Evolutionary conservation across 2,329 filamentous ascomycete genomes (phyloP).

Genomic region (Chaetomium sp.): DNA sequence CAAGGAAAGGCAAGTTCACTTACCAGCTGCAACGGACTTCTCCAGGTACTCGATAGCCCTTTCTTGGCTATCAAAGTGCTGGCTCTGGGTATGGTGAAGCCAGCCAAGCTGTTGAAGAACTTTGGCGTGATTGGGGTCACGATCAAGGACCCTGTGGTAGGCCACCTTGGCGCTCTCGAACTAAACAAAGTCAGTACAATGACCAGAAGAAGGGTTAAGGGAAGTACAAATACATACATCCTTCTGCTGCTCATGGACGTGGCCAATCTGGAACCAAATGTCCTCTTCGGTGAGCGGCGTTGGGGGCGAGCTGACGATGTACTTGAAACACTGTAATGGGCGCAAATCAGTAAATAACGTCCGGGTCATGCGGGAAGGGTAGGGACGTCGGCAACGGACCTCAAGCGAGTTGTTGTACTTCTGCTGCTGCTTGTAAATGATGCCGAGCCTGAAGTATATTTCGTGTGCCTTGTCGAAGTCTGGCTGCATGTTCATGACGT

Average conservation of each 20-base stretch:
- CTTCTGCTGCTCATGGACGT: conserved; percentile 98
- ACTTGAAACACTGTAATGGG: conserved; percentile 78
- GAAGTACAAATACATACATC: conserved; percentile 58
- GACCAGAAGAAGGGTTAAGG: background rate
- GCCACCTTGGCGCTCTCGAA: conserved; percentile 90
- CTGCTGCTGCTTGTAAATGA: conserved; percentile 98
- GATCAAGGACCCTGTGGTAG: conserved; percentile 87
- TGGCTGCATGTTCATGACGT: conserved; percentile 98
- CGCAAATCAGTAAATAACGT: conserved; percentile 24
- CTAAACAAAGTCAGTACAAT: conserved; percentile 39
- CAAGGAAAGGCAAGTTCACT: conserved; percentile 29
- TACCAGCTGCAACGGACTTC: conserved; percentile 90
- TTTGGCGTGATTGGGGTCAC: conserved; percentile 94
- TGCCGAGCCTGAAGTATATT: conserved; percentile 97
- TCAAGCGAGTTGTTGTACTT: conserved; percentile 91
- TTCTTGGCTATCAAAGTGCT: conserved; percentile 84
- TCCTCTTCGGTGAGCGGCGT: conserved; percentile 92
- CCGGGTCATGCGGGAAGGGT: background rate
- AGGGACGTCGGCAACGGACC: conserved; percentile 43
- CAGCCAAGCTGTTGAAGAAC: conserved; percentile 96
- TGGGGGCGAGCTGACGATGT: conserved; percentile 89
- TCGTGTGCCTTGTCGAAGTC: conserved; percentile 98
- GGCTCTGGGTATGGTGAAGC: conserved; percentile 95
- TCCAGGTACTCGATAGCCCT: conserved; percentile 95
- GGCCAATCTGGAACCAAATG: conserved; percentile 99